These are phyloP conservation scores for Metarhizium guizhouense DNA, from an alignment of 2,329 filamentous ascomycete genomes.

Conservation along the genomic window DNA sequence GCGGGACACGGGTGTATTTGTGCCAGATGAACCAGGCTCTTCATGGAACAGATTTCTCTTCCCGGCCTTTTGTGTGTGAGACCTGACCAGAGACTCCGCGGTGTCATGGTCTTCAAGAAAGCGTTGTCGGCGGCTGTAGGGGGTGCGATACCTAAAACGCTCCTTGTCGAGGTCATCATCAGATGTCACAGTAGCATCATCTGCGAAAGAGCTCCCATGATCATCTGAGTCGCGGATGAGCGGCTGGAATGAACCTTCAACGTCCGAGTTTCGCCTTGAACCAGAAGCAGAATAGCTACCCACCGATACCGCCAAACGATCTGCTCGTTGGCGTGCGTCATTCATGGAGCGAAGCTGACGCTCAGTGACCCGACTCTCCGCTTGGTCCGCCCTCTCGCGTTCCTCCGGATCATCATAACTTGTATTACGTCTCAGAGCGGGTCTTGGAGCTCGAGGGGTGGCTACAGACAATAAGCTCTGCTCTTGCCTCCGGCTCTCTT, in stretches of 20 bases:
- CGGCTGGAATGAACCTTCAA: slow-evolving; percentile 22
- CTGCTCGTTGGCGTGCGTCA: slow-evolving; percentile 29
- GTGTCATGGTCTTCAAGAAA: slow-evolving; percentile 13
- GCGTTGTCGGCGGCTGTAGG: slow-evolving; percentile 15
- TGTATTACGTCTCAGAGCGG: slow-evolving; percentile 32
- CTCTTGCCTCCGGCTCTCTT: slow-evolving; percentile 14
- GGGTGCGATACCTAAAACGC: slow-evolving; percentile 14
- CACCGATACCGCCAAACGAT: slow-evolving; percentile 29
- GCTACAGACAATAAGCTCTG: slow-evolving; percentile 4
- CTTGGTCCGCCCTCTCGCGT: slow-evolving; percentile 29
- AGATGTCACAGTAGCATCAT: slow-evolving; percentile 11
- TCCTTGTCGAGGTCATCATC: slow-evolving; percentile 3
- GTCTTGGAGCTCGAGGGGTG: slow-evolving; percentile 19
- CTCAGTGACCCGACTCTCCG: slow-evolving; percentile 27
- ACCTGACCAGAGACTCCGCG: slow-evolving; percentile 27
- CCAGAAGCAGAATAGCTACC: slow-evolving; percentile 28
- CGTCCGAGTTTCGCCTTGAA: slow-evolving; percentile 27
- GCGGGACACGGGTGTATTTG: slow-evolving; percentile 29
- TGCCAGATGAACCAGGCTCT: slow-evolving; percentile 22
- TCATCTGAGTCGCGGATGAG: slow-evolving; percentile 22
- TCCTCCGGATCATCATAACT: slow-evolving; percentile 33
- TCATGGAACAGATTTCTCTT: slow-evolving; percentile 21
- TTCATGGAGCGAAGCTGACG: slow-evolving; percentile 30
- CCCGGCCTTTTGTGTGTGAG: slow-evolving; percentile 22
- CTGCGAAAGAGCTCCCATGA: slow-evolving; percentile 7